Conservation (phyloP, 441 rosid species). For the Adansonia madagascariensis region DNA sequence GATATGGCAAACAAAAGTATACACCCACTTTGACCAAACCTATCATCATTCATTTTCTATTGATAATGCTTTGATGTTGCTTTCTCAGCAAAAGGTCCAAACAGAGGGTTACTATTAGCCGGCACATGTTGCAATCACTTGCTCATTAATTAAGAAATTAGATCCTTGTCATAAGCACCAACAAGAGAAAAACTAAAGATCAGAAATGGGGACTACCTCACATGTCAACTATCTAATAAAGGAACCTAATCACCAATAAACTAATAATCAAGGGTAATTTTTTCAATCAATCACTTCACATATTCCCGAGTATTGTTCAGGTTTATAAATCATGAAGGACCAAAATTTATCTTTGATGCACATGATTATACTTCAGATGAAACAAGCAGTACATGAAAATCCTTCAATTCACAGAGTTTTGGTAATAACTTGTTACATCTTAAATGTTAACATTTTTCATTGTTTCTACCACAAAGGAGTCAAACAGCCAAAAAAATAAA, state of each 20-base stretch:
- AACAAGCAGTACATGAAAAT: neutral
- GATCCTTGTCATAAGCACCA: slow-evolving; percentile 19
- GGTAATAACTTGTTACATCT: slow-evolving; percentile 2
- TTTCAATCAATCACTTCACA: slow-evolving; percentile 16
- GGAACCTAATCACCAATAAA: slow-evolving; percentile 12
- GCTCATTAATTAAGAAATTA: neutral
- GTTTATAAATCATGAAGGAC: neutral
- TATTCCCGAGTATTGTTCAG: neutral
- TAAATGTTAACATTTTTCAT: slow-evolving; percentile 9
- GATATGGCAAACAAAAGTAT: neutral
- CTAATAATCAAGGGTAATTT: slow-evolving; percentile 13
- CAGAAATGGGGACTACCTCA: slow-evolving; percentile 16
- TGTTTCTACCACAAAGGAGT: slow-evolving; percentile 2
- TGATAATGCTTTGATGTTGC: neutral
- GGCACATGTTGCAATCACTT: slow-evolving; percentile 3
- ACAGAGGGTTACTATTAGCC: neutral
- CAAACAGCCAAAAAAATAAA: neutral
- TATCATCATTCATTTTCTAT: slow-evolving; percentile 14
- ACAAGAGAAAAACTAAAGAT: slow-evolving; percentile 1
- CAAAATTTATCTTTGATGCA: neutral
- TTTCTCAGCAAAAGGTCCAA: slow-evolving; percentile 4
- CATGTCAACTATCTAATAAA: slow-evolving; percentile 22
- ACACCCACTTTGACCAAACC: slow-evolving; percentile 1
- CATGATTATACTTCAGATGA: slow-evolving; percentile 2
- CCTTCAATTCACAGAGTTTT: slow-evolving; percentile 3